Evolutionary conservation across 495 filamentous ascomycete genomes (phyloP).

Genomic region (Letharia columbiana): DNA sequence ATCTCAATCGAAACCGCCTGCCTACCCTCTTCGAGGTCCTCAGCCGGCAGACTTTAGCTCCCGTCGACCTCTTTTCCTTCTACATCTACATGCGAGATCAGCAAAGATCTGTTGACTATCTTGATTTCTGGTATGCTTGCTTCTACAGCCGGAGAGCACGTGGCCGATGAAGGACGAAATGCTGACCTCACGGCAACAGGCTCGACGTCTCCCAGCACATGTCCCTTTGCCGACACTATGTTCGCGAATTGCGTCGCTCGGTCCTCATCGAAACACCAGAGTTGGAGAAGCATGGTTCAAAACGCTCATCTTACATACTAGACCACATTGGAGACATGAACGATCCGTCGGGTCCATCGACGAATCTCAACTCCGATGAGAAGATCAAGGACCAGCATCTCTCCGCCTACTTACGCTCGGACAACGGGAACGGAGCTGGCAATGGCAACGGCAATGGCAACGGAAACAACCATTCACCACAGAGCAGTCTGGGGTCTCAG

Average conservation of each 20-base stretch:
- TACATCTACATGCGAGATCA: slow-evolving; percentile 99
- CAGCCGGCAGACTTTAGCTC: slow-evolving; percentile 79
- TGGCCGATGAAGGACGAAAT: slow-evolving; percentile 3
- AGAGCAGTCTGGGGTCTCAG: slow-evolving; percentile 54
- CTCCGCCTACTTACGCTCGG: slow-evolving; percentile 81
- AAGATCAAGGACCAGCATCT: slow-evolving; percentile 73
- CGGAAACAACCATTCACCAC: slow-evolving; percentile 50
- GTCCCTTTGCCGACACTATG: slow-evolving; percentile 95
- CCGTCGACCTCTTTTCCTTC: slow-evolving; percentile 95
- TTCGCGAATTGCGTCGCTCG: slow-evolving; percentile 86
- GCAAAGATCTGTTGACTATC: slow-evolving; percentile 91
- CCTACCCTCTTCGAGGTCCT: slow-evolving; percentile 94
- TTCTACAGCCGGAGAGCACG: slow-evolving; percentile 1
- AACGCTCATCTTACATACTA: slow-evolving; percentile 70
- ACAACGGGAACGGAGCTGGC: slow-evolving; percentile 31
- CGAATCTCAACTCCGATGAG: slow-evolving; percentile 43
- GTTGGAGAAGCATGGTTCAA: slow-evolving; percentile 69
- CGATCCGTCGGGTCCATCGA: slow-evolving; percentile 48
- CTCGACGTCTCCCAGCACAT: slow-evolving; percentile 99
- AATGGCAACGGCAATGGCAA: not conserved
- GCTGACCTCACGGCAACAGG: slow-evolving; percentile 41
- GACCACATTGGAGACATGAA: slow-evolving; percentile 62
- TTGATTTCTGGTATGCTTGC: slow-evolving; percentile 83
- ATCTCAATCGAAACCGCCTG: slow-evolving; percentile 61
- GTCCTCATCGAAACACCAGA: slow-evolving; percentile 91